Base-by-base conservation (phyloP, 169 alveolate species). In the Plasmodium chabaudi region DNA sequence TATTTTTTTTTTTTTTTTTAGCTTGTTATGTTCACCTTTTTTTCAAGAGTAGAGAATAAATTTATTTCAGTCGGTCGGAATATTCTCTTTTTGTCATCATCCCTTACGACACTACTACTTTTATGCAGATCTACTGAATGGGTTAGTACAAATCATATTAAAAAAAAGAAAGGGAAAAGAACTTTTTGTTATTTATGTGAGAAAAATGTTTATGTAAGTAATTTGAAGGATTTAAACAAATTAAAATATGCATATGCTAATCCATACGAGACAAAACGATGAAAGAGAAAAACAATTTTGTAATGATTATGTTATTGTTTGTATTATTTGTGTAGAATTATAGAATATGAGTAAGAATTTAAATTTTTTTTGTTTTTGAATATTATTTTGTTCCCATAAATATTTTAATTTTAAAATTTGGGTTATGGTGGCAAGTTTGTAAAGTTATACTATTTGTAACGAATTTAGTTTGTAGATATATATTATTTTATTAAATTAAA, bases 11-110 rank as follows among this genome's bases (percentile, higher is more conserved):
- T 25, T 39, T 46, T 25, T 9, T 44, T 49, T 44, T 75, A 75
- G 88, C 74, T 75, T 59, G 89, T 79, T 60, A 79, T 79, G 89
- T 79, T 79, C 47, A 68, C 84, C n/a, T 79, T 79, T 46, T 79
- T 79, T 49, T 79, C 82, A 23, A 53, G 89, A 46, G 89, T 79
- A 6, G 72, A 79, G 27, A 79, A 79, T 19, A 65, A 79, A 23
- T 79, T 79, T 49, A 65, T 79, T 13, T 64, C 82, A 9, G 89
- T 79, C 17, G 89, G 89, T 5, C 19, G 89, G 46, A 79, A 79
- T 56, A 79, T 79, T 42, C 71, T 79, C 42, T 79, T 79, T 79
- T 79, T 79, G 17, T 67, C 89, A 9, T 79, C 89, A 23, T 79
- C 89, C 44, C 71, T 79, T 25, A 79, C 89, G 10, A 67, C 82